A percentile compares a stretch with the other conserved stretches of the same genome.
phyloP scores from a whole-genome alignment of 305 asterid species.

The Solanum chacoense region DNA sequence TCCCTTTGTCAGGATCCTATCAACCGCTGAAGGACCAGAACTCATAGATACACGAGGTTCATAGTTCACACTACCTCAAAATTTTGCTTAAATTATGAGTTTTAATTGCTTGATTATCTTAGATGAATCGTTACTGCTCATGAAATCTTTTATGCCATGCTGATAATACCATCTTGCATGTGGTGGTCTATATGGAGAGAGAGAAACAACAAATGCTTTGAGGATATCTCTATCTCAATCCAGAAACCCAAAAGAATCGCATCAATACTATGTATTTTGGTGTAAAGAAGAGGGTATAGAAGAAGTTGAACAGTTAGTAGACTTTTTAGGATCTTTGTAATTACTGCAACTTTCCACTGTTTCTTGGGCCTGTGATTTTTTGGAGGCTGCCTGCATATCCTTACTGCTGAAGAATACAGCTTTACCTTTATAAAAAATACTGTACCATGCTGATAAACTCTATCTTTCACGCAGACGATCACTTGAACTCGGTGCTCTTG shows the following conservation, averaged over 20 bases:
- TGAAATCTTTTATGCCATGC: not conserved
- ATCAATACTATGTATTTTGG: not conserved
- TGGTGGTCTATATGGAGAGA: not conserved
- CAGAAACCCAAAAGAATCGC: not conserved
- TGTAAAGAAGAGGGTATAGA: not conserved
- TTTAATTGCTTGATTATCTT: not conserved
- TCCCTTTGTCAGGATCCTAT: conserved; percentile 17
- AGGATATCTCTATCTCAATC: not conserved
- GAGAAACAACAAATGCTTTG: not conserved
- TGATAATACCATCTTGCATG: not conserved
- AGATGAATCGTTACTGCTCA: not conserved
- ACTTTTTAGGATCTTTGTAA: not conserved
- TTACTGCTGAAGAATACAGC: not conserved
- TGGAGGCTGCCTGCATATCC: not conserved
- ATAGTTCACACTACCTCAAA: not conserved
- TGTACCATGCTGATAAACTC: not conserved
- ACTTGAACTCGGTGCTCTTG: conserved; percentile 27
- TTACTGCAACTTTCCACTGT: not conserved
- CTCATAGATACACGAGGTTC: conserved; percentile 53
- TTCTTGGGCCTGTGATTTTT: not conserved
- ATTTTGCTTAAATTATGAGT: not conserved
- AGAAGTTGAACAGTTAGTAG: not conserved
- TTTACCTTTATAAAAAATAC: not conserved
- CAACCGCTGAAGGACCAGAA: conserved; percentile 23
- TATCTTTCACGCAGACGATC: conserved; percentile 22